Percentiles rank a stretch among this genome's conserved stretches.
These are phyloP conservation scores for Melampsora americana DNA, from an alignment of 1,284 basidiomycete genomes.

Conservation along the genomic window DNA sequence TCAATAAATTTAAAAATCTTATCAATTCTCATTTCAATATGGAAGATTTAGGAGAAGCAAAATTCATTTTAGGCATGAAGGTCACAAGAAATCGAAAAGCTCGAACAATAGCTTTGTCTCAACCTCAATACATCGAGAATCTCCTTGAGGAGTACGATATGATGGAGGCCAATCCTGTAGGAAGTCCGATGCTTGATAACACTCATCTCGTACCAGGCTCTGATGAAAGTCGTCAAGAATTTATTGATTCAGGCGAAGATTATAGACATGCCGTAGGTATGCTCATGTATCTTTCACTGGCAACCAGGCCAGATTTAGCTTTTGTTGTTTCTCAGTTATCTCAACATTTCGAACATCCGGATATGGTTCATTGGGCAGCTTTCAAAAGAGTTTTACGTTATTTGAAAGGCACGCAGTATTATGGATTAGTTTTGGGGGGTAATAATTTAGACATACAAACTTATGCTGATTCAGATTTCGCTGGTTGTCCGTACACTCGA, in stretches of 20 bases:
- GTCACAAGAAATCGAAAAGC: not conserved
- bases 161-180: not conserved
- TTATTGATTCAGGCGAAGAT: no score
- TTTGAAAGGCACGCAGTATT: not conserved
- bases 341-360: slow-evolving; percentile 5
- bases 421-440: not conserved
- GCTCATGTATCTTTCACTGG: not conserved
- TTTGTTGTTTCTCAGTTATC: slow-evolving; percentile 8
- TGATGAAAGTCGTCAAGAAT: not conserved
- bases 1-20: no score
- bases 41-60: not conserved
- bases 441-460: not conserved
- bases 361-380: not conserved
- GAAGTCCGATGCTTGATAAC: not conserved
- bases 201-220: not conserved
- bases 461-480: not conserved
- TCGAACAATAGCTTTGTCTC: no score
- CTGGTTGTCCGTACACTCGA: no score
- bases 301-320: not conserved
- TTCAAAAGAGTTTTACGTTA: slow-evolving; percentile 7
- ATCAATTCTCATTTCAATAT: not conserved
- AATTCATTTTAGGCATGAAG: not conserved
- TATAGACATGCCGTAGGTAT: not conserved
- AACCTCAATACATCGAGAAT: not conserved
- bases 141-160: not conserved